Evolutionary conservation across 2,329 filamentous ascomycete species (phyloP).

Genomic region (Claviceps maximensis): DNA sequence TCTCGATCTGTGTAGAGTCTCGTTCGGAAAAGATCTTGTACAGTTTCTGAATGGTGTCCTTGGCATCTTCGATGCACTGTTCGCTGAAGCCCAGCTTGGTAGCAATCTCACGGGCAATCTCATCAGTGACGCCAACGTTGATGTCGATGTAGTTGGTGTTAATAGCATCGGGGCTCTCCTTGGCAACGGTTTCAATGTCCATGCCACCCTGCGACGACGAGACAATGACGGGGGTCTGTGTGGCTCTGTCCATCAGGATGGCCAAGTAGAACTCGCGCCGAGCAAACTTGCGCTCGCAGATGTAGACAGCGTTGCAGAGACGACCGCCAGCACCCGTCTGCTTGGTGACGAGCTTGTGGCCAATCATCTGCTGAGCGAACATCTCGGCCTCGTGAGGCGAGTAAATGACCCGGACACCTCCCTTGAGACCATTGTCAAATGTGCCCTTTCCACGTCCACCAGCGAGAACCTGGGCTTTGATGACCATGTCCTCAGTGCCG

Average conservation of each 20-base stretch:
- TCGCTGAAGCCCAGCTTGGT: constrained; percentile 92
- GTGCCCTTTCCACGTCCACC: constrained; percentile 95
- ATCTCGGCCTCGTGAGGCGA: constrained; percentile 92
- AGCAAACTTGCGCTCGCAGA: constrained; percentile 99
- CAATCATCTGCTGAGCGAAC: constrained; percentile 99
- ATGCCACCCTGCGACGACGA: constrained; percentile 97
- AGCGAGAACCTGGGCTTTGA: constrained; percentile 98
- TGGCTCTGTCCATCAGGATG: constrained; percentile 91
- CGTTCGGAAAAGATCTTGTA: constrained; percentile 98
- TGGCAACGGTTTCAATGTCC: constrained; percentile 97
- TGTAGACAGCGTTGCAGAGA: constrained; percentile 95
- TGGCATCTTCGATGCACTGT: constrained; percentile 92
- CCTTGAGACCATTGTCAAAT: constrained; percentile 98
- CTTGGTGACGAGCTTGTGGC: constrained; percentile 98
- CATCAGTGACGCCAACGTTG: constrained; percentile 87
- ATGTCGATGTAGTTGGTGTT: constrained; percentile 89
- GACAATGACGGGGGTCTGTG: constrained; percentile 88
- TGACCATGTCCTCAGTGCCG: constrained; percentile 92
- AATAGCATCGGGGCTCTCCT: constrained; percentile 94
- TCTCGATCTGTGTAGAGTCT: constrained; percentile 98
- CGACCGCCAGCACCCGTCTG: constrained; percentile 90
- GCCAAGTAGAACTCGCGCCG: constrained; percentile 98
- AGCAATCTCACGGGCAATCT: constrained; percentile 81
- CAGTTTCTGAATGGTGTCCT: constrained; percentile 94
- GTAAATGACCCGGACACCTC: constrained; percentile 97